Base-by-base conservation (phyloP, 2,329 filamentous ascomycete species). In the Trichocomaceae sp. region DNA sequence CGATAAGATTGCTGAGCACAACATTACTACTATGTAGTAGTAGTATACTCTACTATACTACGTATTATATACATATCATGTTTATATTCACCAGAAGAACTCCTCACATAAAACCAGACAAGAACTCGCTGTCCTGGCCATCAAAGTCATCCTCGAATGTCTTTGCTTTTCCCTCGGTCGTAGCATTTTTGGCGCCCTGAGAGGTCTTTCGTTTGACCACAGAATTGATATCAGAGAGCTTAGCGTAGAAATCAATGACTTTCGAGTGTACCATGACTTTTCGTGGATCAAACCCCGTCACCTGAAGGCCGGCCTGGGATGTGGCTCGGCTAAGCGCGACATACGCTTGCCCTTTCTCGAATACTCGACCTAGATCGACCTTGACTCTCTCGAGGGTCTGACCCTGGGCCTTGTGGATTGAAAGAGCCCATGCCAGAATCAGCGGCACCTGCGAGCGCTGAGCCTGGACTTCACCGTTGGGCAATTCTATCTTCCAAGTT, bases 271-370 rank as follows among this genome's bases (percentile, higher is more conserved):
- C 93, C 84, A 96, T 91, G 23, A 99, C 92, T 72, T 95, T 97
- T 58, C 76, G 81, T 61, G 89, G 87, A 64, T 96, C 88, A 64
- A 99, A 99, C 35, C 89, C 81, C 48, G 92, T 72, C 12, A 99
- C 91, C 66, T 96, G 90, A 19, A 99, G 75, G 0, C 93, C 93
- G 17, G 83, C 80, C 74, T 96, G 90, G 56, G 81, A 88, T 1
- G 90, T 95, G 13, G 93, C 93, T 72, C 93, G 88, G 76, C 89
- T 95, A 13, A 99, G 82, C 50, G 93, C 93, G 50, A 99, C 93
- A 66, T 99, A 99, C 5, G 93, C 93, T 70, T 99, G 93, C 0
- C 93, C 93, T 71, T 96, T 96, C 69, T 99, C 93, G 64, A 99
- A 99, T 1, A 96, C 88, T 58, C 83, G 87, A 29, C 90, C 88